Evolutionary conservation across 176 grass and related monocot genomes (phyloP).

Genomic region (Thalia dealbata): DNA sequence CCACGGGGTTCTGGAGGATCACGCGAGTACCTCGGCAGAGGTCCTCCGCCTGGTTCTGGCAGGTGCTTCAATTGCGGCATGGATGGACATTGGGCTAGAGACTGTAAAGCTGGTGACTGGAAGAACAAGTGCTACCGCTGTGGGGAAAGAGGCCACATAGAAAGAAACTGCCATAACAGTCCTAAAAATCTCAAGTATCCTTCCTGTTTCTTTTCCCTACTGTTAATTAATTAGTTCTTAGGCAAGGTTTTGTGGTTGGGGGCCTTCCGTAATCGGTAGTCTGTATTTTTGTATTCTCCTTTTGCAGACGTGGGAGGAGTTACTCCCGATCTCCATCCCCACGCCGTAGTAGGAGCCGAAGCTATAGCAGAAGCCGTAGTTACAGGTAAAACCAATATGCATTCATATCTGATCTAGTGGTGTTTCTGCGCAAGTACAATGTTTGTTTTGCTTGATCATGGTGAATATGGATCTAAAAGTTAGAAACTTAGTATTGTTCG

Average conservation of each 20-base stretch:
- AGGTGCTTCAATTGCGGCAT: constrained; percentile 96
- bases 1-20: constrained; percentile 63
- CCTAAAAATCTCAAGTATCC: constrained; percentile 51
- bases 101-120: constrained; percentile 97
- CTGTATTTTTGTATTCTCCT: neutral
- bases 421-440: too few relatives aligned
- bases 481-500: neutral
- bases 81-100: constrained; percentile 95
- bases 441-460: too few relatives aligned
- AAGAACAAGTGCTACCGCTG: constrained; percentile 99
- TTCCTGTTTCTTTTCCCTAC: neutral
- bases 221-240: neutral
- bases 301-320: constrained; percentile 49
- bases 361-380: constrained; percentile 78
- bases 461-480: neutral
- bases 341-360: constrained; percentile 49
- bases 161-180: constrained; percentile 97
- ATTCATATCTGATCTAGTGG: too few relatives aligned
- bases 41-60: constrained; percentile 79
- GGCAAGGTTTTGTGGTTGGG: neutral
- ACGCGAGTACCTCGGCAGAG: constrained; percentile 74
- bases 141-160: constrained; percentile 88
- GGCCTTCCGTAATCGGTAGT: neutral
- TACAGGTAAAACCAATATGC: constrained; percentile 46
- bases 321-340: constrained; percentile 67